A percentile compares a stretch with the other conserved stretches of the same genome.
Evolutionary conservation across 1,139 yeast species (phyloP).

Genomic region (Pichia sp.): DNA sequence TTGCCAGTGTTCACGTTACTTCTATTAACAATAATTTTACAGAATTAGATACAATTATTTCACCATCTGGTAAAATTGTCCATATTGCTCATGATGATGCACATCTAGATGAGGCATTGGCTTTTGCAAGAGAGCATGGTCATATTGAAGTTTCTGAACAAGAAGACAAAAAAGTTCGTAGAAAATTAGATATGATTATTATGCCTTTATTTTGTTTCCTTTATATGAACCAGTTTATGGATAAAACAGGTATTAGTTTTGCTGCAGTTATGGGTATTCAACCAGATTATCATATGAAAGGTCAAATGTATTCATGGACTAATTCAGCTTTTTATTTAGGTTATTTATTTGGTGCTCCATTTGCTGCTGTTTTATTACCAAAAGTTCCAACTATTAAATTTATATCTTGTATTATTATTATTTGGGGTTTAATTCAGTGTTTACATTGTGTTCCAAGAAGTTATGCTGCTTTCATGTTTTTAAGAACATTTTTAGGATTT

Average conservation of each 20-base stretch:
- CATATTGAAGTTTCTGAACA: no score
- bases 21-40: no score
- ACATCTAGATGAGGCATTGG: no score
- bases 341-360: slow-evolving; percentile 40
- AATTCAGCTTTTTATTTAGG: slow-evolving; percentile 52
- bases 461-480: slow-evolving; percentile 34
- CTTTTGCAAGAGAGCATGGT: no score
- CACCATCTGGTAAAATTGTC: no score
- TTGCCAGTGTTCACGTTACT: no score
- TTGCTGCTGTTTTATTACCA: slow-evolving; percentile 38
- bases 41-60: no score
- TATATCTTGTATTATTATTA: slow-evolving; percentile 32
- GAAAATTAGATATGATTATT: slow-evolving; percentile 48
- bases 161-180: slow-evolving; percentile 32
- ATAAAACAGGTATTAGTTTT: slow-evolving; percentile 51
- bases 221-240: slow-evolving; percentile 57
- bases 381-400: slow-evolving; percentile 37
- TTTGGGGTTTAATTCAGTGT: slow-evolving; percentile 42
- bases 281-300: slow-evolving; percentile 41
- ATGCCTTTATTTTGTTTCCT: slow-evolving; percentile 49
- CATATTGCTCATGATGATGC: no score
- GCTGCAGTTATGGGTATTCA: slow-evolving; percentile 52
- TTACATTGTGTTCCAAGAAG: slow-evolving; percentile 37
- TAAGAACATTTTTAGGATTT: slow-evolving; percentile 41
- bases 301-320: slow-evolving; percentile 47